Base-by-base conservation (phyloP, 2,329 filamentous ascomycete genomes). In the Fusarium stilboides region DNA sequence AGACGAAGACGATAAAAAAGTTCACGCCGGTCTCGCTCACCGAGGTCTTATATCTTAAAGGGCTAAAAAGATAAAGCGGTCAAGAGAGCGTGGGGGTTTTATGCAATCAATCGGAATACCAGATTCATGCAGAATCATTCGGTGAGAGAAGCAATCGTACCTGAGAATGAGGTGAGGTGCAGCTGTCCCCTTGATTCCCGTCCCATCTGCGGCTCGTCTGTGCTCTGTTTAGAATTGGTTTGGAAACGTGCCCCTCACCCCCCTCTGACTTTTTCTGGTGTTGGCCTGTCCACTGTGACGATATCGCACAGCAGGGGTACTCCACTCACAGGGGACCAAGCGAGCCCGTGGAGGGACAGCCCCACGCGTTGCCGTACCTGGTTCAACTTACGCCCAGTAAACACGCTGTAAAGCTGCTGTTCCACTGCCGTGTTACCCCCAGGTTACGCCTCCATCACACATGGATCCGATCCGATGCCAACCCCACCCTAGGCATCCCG, bases 401-500 rank as follows among this genome's bases (percentile, higher is more conserved):
- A 22, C 51, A 26, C 59, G 24, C 56, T 62, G 36, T 24, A 34
- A 31, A 24, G 13, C 12, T 20, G 50, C 62, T 56, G 19, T 28
- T 37, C 51, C 46, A 50, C 45, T 55, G 57, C 45, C 44, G 42
- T 45, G 50, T 56, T 39, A 54, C 44, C 47, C 36, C 19, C 17
- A 37, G 47, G 24, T 28, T 28, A 44, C 42, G 42, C 42, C 22
- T 17, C 42, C 19, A 36, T 44, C 42, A 15, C 20, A 42, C 20
- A 15, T n/a, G n/a, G n/a, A n/a, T 15, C 34, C 28, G 5, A 10
- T 28, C 31, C 24, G 20, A 57, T 43, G 40, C 37, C 37, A 52
- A 62, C 68, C 62, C 69, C 69, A 63, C 62, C 39, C 57, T 74
- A 6, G 60, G 51, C 69, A 73, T 71, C 71, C 69, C 65, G 62